Conservation (phyloP, 176 grass and related monocot species). For the sorghum (Sorghum bicolor) region DNA sequence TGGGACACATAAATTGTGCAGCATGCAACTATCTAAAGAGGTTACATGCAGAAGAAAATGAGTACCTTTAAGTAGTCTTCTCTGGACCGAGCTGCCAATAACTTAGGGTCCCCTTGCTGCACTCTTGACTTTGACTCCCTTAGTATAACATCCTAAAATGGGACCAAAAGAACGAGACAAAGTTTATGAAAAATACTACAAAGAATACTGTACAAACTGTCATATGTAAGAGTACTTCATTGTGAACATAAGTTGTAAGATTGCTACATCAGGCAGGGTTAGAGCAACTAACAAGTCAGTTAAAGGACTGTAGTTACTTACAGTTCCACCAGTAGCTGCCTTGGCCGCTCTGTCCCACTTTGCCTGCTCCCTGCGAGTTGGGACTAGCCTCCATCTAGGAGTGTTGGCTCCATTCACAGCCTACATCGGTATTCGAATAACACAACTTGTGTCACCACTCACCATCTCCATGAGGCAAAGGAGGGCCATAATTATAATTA, state of each 20-base stretch:
- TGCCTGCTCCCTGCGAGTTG: conserved; percentile 73
- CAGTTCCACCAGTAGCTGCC: conserved; percentile 76
- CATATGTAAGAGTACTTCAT: neutral
- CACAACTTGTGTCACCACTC: conserved; percentile 12
- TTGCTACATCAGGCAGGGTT: neutral
- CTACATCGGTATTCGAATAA: conserved; percentile 39
- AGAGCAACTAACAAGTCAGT: conserved; percentile 17
- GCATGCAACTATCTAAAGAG: neutral
- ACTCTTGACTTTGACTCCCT: conserved; percentile 72
- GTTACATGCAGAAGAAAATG: neutral
- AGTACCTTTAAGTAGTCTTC: conserved; percentile 83
- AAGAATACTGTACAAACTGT: neutral
- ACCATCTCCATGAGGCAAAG: conserved; percentile 8
- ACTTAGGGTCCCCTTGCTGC: conserved; percentile 68
- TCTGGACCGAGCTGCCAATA: conserved; percentile 53
- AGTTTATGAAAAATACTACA: neutral
- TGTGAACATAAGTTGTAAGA: neutral
- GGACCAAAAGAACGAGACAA: neutral
- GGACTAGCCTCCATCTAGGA: conserved; percentile 85
- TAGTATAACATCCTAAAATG: conserved; percentile 79
- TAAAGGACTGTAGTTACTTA: conserved; percentile 30
- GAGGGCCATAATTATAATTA: neutral
- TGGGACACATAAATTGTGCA: neutral
- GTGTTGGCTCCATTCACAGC: conserved; percentile 34
- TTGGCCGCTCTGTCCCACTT: conserved; percentile 82